phyloP scores from a whole-genome alignment of 805 yeast species.

The Candida endomychidarum region DNA sequence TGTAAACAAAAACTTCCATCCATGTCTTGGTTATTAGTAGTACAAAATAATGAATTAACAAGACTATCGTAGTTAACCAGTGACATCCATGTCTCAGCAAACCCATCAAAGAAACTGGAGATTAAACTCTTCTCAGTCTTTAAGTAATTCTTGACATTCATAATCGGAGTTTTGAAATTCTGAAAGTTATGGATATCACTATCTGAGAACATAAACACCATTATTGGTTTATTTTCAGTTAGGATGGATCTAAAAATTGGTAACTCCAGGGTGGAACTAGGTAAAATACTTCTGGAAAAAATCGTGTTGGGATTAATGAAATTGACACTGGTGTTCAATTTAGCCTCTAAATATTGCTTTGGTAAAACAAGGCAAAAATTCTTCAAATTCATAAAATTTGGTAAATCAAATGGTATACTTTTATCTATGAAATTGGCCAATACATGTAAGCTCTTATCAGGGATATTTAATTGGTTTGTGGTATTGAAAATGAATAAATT shows the following conservation, averaged over 20 bases:
- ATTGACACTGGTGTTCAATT: slow-evolving; percentile 5
- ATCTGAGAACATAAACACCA: slow-evolving; percentile 30
- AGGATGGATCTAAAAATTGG: slow-evolving; percentile 29
- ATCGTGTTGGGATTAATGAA: slow-evolving; percentile 11
- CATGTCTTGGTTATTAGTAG: slow-evolving; percentile 22
- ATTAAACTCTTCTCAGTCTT: slow-evolving; percentile 16
- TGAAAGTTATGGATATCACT: slow-evolving; percentile 16
- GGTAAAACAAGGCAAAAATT: slow-evolving; percentile 44
- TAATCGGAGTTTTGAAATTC: slow-evolving; percentile 16
- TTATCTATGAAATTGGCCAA: slow-evolving; percentile 26
- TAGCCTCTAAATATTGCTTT: slow-evolving; percentile 15
- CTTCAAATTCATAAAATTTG: slow-evolving; percentile 30
- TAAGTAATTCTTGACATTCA: slow-evolving; percentile 24
- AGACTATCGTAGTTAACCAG: slow-evolving; percentile 31
- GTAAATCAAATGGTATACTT: slow-evolving; percentile 41
- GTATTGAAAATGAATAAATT: slow-evolving; percentile 42
- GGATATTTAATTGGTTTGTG: slow-evolving; percentile 10
- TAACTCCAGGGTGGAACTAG: slow-evolving; percentile 12
- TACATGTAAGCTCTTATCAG: slow-evolving; percentile 10
- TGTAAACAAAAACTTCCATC: slow-evolving; percentile 39
- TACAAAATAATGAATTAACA: slow-evolving; percentile 45
- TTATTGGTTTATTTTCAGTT: slow-evolving; percentile 30
- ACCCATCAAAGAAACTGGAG: slow-evolving; percentile 39
- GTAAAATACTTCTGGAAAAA: slow-evolving; percentile 14
- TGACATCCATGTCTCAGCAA: slow-evolving; percentile 43